These are phyloP conservation scores for Coprinopsis cinerea DNA, from an alignment of 768 basidiomycete genomes.

Conservation along the genomic window DNA sequence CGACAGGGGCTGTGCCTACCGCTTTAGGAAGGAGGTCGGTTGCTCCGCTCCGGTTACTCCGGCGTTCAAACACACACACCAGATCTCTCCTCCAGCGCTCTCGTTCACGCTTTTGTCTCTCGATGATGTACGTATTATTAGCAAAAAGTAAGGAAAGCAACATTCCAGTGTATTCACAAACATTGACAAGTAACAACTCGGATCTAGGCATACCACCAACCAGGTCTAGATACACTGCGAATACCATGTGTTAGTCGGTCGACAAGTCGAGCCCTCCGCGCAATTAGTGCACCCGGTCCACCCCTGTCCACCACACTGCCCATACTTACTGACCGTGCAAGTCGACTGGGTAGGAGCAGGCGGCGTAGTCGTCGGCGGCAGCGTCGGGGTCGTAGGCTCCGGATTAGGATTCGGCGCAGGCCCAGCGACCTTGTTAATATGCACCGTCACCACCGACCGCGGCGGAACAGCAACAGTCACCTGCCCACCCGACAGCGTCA, in stretches of 20 bases:
- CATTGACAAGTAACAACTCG: no score
- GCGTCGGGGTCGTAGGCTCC: background rate
- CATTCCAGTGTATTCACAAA: no score
- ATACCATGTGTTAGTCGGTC: background rate
- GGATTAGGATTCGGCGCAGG: background rate
- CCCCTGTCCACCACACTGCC: slow-evolving; percentile 1
- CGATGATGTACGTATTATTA: no score
- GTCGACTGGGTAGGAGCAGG: background rate
- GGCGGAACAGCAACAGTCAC: slow-evolving; percentile 12
- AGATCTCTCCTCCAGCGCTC: no score
- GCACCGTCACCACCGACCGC: slow-evolving; percentile 11
- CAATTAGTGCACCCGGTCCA: background rate
- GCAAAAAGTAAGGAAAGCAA: no score
- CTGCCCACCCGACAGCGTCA: slow-evolving; percentile 7
- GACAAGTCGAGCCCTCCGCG: background rate
- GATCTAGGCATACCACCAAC: no score
- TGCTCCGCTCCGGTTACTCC: no score
- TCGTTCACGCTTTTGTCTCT: no score
- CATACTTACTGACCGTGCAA: slow-evolving; percentile 7
- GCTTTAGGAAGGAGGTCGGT: no score
- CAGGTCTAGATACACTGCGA: background rate
- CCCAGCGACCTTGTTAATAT: slow-evolving; percentile 5
- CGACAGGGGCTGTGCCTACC: no score
- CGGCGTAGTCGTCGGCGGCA: background rate
- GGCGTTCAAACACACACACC: no score